These are phyloP conservation scores for Cadophora gregata DNA, from an alignment of 2,329 filamentous ascomycete species.

Conservation along the genomic window DNA sequence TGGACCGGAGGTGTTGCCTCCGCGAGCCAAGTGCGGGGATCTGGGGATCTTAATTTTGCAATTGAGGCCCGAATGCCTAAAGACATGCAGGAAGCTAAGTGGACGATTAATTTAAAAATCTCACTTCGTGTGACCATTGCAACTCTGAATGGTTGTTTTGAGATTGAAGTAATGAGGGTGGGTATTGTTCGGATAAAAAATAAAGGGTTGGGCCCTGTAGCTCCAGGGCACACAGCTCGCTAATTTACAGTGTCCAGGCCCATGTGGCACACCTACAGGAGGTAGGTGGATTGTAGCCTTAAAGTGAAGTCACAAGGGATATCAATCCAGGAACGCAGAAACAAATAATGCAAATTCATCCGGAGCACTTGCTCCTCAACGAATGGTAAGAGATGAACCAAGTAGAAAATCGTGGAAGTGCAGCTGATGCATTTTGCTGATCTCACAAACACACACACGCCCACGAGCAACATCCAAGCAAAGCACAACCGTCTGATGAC, in stretches of 20 bases:
- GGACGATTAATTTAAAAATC: not conserved
- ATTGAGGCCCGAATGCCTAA: constrained; percentile 17
- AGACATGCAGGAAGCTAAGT: not conserved
- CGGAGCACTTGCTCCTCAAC: no score
- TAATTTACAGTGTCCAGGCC: not conserved
- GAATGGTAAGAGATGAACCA: not conserved
- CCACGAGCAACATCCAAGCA: no score
- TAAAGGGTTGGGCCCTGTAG: not conserved
- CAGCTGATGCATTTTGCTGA: not conserved
- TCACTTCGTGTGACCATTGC: not conserved
- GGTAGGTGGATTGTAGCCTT: no score
- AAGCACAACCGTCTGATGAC: no score
- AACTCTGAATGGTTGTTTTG: not conserved
- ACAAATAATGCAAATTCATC: no score
- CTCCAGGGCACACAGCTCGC: not conserved
- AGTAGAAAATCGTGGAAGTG: not conserved
- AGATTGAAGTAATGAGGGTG: not conserved
- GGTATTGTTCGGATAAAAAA: not conserved
- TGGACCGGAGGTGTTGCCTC: constrained; percentile 12
- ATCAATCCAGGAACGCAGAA: no score
- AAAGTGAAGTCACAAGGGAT: no score
- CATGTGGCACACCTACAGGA: not conserved
- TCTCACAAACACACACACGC: not conserved
- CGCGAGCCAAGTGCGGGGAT: constrained; percentile 12
- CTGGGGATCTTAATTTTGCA: constrained; percentile 9